Conservation (phyloP, 1,139 yeast species). For the Yamadazyma mexicana region DNA sequence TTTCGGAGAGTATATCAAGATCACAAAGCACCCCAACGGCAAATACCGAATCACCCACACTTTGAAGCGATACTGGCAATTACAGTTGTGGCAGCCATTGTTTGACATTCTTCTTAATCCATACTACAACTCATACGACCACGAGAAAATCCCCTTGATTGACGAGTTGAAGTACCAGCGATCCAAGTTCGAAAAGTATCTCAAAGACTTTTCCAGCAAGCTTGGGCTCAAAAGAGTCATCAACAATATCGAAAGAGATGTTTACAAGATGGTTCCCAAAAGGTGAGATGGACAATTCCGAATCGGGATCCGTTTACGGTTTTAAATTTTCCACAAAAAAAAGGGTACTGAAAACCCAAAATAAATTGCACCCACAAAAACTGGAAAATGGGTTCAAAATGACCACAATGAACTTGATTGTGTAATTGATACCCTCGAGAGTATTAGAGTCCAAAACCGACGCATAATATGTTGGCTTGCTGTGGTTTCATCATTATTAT, state of each 20-base stretch:
- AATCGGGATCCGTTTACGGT: background rate
- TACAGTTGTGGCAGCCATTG: slow-evolving; percentile 62
- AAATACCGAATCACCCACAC: slow-evolving; percentile 39
- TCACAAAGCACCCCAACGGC: slow-evolving; percentile 25
- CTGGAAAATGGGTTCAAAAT: no score
- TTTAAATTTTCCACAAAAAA: background rate
- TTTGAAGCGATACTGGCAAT: slow-evolving; percentile 79
- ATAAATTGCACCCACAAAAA: no score
- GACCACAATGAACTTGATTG: no score
- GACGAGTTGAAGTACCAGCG: slow-evolving; percentile 38
- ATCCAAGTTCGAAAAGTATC: slow-evolving; percentile 43
- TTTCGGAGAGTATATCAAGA: slow-evolving; percentile 63
- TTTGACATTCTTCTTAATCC: slow-evolving; percentile 71
- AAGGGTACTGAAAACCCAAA: background rate
- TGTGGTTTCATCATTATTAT: no score
- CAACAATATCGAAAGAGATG: slow-evolving; percentile 10
- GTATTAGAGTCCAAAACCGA: no score
- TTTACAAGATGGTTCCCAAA: slow-evolving; percentile 9
- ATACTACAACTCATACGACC: slow-evolving; percentile 17
- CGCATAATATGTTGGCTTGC: no score
- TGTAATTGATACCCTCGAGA: no score
- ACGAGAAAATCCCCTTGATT: slow-evolving; percentile 39
- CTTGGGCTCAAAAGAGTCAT: slow-evolving; percentile 11
- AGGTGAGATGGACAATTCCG: slow-evolving; percentile 1
- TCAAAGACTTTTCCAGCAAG: slow-evolving; percentile 22